phyloP scores from a whole-genome alignment of 768 basidiomycete genomes.

The Termitomyces sp. region DNA sequence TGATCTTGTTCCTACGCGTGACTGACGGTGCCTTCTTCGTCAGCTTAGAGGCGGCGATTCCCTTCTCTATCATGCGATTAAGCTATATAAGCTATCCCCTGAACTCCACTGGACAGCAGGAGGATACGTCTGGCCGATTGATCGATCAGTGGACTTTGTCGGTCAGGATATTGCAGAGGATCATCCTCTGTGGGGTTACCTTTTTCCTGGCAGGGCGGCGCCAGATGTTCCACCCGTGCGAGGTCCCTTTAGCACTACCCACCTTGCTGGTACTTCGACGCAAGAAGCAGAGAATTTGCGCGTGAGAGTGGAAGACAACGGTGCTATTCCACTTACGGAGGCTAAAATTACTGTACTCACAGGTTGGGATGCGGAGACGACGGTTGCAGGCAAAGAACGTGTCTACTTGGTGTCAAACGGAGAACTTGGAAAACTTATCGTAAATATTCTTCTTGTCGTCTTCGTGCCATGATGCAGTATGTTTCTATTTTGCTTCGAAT shows the following conservation, averaged over 20 bases:
- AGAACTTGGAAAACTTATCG: constrained; percentile 66
- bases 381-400: constrained; percentile 55
- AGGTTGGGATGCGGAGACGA: constrained; percentile 29
- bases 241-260: constrained; percentile 39
- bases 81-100: constrained; percentile 67
- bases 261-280: constrained; percentile 7
- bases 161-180: constrained; percentile 32
- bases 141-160: constrained; percentile 61
- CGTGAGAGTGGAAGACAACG: constrained; percentile 57
- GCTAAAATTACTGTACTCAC: constrained; percentile 54
- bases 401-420: constrained; percentile 66
- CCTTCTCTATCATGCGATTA: constrained; percentile 70
- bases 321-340: constrained; percentile 58
- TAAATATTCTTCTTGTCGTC: constrained; percentile 70
- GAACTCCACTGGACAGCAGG: constrained; percentile 81
- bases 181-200: constrained; percentile 8
- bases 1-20: neutral
- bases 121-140: constrained; percentile 76
- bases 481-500: neutral
- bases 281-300: constrained; percentile 17
- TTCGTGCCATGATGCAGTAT: constrained; percentile 49
- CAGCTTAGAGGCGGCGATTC: constrained; percentile 79
- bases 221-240: constrained; percentile 33
- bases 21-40: neutral
- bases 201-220: constrained; percentile 18